Evolutionary conservation across 2,329 filamentous ascomycete species (phyloP), one percentile per base, ranked within the genome.

Genomic region (Fusarium anthophilum): DNA sequence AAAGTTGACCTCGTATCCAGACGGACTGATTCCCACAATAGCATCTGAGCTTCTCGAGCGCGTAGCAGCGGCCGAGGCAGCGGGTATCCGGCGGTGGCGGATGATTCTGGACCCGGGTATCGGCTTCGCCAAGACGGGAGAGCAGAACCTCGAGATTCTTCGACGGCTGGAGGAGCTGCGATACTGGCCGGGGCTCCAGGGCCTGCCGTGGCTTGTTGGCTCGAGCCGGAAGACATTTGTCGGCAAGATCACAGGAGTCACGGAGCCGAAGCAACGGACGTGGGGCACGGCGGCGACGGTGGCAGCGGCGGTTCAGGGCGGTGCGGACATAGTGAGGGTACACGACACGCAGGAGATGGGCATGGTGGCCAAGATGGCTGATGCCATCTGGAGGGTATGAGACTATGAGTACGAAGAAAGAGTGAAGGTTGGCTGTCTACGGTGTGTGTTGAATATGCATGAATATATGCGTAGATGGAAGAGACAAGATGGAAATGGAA

Each of bases 81-180:
- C 94, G 0, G 96, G 96, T 2, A 89, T 99, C 48, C 89, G 94
- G 8, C 91, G 95, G 55, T 99, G 96, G 96, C 93, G 96, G 74
- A 97, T 99, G 73, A 91, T 98, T 39, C 90, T 98, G 4, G 96
- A 99, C 80, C 96, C 96, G 0, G 96, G 96, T 0, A 89, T 99
- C 38, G 96, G 96, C 1, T 99, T 99, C 80, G 95, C 96, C 63
- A 99, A 99, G 85, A 91, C 90, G 2, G 86, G 88, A 61, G 86
- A 88, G 45, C 94, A 98, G 81, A 98, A 98, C 81, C 84, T 98
- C 6, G 91, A 94, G 76, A 84, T 99, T 6, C 84, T 99, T 39
- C 87, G 93, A 14, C 84, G 89, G 3, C 83, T 97, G 38, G 86
- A 87, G 14, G 89, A 91, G 73, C 84, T 97, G 72, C 87, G 91